Evolutionary conservation across 2,329 filamentous ascomycete species (phyloP).

Genomic region (Colletotrichum costaricense): DNA sequence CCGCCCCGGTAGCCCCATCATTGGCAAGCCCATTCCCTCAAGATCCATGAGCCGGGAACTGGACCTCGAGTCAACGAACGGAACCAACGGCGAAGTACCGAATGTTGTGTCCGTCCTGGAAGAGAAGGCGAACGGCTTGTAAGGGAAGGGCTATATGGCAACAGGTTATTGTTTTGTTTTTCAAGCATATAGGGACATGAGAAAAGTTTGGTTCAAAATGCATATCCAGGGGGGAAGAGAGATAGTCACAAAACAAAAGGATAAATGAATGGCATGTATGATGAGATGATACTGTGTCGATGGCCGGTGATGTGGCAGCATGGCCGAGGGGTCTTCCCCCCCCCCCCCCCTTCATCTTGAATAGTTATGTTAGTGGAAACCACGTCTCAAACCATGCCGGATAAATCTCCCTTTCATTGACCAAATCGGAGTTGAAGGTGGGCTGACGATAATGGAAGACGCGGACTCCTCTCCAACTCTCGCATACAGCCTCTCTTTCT

Average conservation of each 20-base stretch:
- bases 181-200: constrained; percentile 1
- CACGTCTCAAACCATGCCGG: too few relatives aligned
- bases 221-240: neutral
- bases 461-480: too few relatives aligned
- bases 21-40: constrained; percentile 50
- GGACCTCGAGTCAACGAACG: constrained; percentile 45
- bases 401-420: too few relatives aligned
- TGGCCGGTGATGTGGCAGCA: neutral
- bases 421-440: too few relatives aligned
- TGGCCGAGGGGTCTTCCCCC: neutral
- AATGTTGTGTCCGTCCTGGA: constrained; percentile 51
- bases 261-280: neutral
- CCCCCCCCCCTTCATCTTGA: too few relatives aligned
- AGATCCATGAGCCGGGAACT: constrained; percentile 41
- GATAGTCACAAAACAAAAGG: neutral
- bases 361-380: too few relatives aligned
- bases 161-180: neutral
- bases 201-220: constrained; percentile 7
- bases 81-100: constrained; percentile 39
- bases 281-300: neutral
- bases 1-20: constrained; percentile 74
- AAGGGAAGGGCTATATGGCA: neutral
- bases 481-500: too few relatives aligned
- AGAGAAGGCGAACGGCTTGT: constrained; percentile 51
- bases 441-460: too few relatives aligned